Conservation (phyloP, 2,329 filamentous ascomycete genomes). For the Aspergillus melleus region DNA sequence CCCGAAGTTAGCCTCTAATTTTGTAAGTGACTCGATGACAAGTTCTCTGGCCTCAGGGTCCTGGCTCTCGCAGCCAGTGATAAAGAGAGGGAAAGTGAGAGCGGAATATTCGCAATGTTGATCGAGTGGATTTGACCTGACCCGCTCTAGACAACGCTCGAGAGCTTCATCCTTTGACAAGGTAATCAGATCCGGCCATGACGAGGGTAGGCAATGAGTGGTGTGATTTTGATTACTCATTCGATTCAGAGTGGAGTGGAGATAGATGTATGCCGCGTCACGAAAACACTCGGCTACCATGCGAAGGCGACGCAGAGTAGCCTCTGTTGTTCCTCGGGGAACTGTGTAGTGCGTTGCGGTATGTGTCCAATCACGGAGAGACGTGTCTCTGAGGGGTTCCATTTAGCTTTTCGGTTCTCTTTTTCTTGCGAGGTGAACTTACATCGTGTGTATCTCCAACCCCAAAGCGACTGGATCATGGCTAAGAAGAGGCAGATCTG, state of each 20-base stretch:
- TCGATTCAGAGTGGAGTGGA: constrained; percentile 36
- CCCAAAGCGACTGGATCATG: constrained; percentile 24
- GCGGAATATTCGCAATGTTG: constrained; percentile 39
- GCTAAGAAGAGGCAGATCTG: constrained; percentile 28
- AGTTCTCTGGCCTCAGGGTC: constrained; percentile 22
- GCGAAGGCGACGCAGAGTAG: constrained; percentile 30
- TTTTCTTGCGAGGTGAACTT: constrained; percentile 5
- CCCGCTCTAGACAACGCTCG: constrained; percentile 25
- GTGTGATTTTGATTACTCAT: constrained; percentile 19
- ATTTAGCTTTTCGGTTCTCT: neutral
- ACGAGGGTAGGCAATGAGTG: neutral
- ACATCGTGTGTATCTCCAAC: constrained; percentile 32
- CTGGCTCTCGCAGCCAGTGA: constrained; percentile 35
- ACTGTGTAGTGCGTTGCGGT: constrained; percentile 29
- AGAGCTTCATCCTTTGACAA: constrained; percentile 30
- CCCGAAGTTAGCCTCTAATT: constrained; percentile 35
- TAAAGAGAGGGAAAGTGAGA: constrained; percentile 40
- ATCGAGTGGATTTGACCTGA: constrained; percentile 30
- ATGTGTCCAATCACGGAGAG: constrained; percentile 34
- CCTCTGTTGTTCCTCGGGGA: constrained; percentile 29
- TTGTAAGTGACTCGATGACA: constrained; percentile 27
- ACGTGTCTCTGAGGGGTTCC: constrained; percentile 28
- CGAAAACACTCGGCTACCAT: constrained; percentile 40
- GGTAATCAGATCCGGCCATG: constrained; percentile 23
- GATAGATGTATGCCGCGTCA: constrained; percentile 37